Base-by-base conservation (phyloP, 2,329 filamentous ascomycete genomes). In the Thelonectria discophora region DNA sequence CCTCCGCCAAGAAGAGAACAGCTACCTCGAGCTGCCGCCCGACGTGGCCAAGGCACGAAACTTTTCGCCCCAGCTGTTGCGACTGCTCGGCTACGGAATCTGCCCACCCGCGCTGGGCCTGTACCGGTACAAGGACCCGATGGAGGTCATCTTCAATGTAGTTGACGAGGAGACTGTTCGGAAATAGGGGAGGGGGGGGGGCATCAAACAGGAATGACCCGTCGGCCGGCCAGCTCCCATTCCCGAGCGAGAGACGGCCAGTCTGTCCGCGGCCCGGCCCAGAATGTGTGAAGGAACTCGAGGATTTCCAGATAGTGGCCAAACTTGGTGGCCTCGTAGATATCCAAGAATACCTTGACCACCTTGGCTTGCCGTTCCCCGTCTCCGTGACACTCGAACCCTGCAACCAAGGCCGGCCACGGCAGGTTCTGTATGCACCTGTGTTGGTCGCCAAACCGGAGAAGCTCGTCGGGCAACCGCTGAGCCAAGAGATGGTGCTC, bases 51-150 rank as follows among this genome's bases (percentile, higher is more conserved):
- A 60, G 12, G 58, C 42, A 0, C 34, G 48, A 11, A 52, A 63
- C n/a, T 56, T 65, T 13, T 62, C 49, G 8, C 63, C 63, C 0
- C 63, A 65, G 12, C 62, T 63, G 6, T 58, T 65, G 15, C 43
- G 63, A 7, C 18, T 65, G 10, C 21, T 65, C 1, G 63, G 63
- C 0, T 65, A 65, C 18, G 63, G 63, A 0, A 32, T 65, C 1
- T 64, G 58, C 7, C 50, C 55, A 6, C 63, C 63, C 5, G 60
- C 52, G 0, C 18, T 64, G 9, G 63, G 63, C 0, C 62, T 65
- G 9, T 62, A 65, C 37, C 65, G 62, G 32, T 65, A 65, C 15
- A 62, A 65, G n/a, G 63, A 65, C 21, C 63, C 62, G 0, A 65
- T 65, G 63, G 42, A 53, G 11, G 62, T 65, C 1, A 4, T 65